Conservation (phyloP, 495 filamentous ascomycete genomes). For the Immersiella caudata region DNA sequence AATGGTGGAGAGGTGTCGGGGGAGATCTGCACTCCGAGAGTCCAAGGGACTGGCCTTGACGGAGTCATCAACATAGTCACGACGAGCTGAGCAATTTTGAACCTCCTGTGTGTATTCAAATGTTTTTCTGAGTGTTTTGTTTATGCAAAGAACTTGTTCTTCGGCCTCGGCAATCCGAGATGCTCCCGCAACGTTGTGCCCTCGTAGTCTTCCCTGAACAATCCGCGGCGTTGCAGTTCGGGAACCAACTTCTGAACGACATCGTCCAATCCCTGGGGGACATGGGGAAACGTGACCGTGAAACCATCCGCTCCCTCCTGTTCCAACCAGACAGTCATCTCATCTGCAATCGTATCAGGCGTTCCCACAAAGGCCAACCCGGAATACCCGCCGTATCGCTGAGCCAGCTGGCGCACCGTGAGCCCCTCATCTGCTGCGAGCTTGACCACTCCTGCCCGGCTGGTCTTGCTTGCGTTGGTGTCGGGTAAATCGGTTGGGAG, state of each 20-base stretch:
- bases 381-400: conserved; percentile 53
- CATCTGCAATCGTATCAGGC: conserved; percentile 51
- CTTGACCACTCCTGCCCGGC: conserved; percentile 46
- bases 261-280: conserved; percentile 57
- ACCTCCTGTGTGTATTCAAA: too few relatives aligned
- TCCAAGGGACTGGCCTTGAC: background rate
- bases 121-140: background rate
- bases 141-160: conserved; percentile 54
- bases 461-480: conserved; percentile 58
- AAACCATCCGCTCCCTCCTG: conserved; percentile 53
- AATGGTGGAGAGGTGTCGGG: background rate
- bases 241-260: conserved; percentile 52
- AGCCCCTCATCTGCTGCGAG: conserved; percentile 49
- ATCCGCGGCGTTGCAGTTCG: conserved; percentile 52
- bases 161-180: conserved; percentile 52
- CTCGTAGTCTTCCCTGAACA: conserved; percentile 54
- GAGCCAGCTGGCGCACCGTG: conserved; percentile 54
- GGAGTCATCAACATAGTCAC: background rate
- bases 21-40: background rate
- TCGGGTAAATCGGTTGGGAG: conserved; percentile 54
- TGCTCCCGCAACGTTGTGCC: conserved; percentile 52
- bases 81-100: background rate
- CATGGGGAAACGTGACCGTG: conserved; percentile 51
- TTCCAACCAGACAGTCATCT: conserved; percentile 51
- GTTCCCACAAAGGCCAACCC: conserved; percentile 58